Conservation (phyloP, 2,329 filamentous ascomycete genomes). For the Phoma sp. region DNA sequence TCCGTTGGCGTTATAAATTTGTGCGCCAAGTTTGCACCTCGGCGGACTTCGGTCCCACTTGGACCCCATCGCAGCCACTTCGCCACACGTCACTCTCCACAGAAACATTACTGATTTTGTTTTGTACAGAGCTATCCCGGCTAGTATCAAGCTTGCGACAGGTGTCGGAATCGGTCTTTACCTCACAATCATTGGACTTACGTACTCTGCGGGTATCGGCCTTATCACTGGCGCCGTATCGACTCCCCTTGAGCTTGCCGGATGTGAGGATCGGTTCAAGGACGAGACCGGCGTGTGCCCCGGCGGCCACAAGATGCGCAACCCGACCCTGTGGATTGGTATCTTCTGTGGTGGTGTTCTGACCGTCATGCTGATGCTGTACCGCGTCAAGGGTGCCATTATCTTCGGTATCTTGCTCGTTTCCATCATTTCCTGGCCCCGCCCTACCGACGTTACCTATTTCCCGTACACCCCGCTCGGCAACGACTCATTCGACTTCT, state of each 20-base stretch:
- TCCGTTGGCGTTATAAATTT: constrained; percentile 15
- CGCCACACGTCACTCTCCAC: constrained; percentile 43
- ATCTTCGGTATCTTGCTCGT: constrained; percentile 84
- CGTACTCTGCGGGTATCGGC: constrained; percentile 84
- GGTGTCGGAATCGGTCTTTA: constrained; percentile 88
- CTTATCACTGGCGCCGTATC: constrained; percentile 72
- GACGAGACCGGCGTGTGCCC: constrained; percentile 64
- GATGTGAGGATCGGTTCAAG: constrained; percentile 66
- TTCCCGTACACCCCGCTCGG: constrained; percentile 78
- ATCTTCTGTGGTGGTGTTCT: constrained; percentile 86
- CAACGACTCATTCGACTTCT: constrained; percentile 79
- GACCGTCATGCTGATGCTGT: constrained; percentile 82
- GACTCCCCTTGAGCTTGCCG: constrained; percentile 78
- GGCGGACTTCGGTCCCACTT: constrained; percentile 19
- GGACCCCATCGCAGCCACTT: constrained; percentile 13
- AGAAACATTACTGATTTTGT: constrained; percentile 64
- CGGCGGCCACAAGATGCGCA: constrained; percentile 76
- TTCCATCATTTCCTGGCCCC: constrained; percentile 88
- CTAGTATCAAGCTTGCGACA: constrained; percentile 85
- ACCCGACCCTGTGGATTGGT: constrained; percentile 84
- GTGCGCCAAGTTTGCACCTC: constrained; percentile 17
- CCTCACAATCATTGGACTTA: constrained; percentile 76
- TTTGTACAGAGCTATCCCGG: constrained; percentile 71
- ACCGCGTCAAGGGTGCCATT: constrained; percentile 85
- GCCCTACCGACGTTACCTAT: constrained; percentile 76